Conservation (phyloP, 805 yeast genomes). For the Saccharomycopsis malanga region DNA sequence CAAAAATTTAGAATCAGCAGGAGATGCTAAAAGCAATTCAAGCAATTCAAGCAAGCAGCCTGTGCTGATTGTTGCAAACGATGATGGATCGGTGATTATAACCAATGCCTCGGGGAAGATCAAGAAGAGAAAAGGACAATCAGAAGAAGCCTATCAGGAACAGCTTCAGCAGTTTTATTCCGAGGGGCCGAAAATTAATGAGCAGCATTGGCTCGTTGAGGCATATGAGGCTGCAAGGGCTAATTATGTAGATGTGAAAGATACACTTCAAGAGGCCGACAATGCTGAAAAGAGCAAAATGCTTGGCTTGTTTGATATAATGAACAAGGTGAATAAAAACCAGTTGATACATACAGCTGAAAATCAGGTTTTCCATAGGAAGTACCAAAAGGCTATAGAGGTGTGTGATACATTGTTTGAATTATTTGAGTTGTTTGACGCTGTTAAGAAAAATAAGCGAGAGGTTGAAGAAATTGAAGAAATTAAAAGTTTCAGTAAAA, state of each 20-base stretch:
- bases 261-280: background rate
- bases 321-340: constrained; percentile 8
- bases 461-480: constrained; percentile 10
- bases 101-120: constrained; percentile 17
- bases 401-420: constrained; percentile 13
- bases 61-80: constrained; percentile 13
- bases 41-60: background rate
- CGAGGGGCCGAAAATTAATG: constrained; percentile 15
- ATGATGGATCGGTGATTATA: constrained; percentile 18
- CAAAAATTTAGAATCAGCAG: too few species aligned
- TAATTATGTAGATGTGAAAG: background rate
- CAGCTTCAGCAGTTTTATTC: constrained; percentile 11
- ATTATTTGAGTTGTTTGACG: constrained; percentile 7
- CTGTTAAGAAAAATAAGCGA: constrained; percentile 1
- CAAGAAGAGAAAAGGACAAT: constrained; percentile 19
- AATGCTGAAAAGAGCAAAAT: background rate
- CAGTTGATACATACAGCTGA: constrained; percentile 20
- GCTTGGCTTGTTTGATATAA: constrained; percentile 11
- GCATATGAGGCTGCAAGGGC: constrained; percentile 7
- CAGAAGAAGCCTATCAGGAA: constrained; percentile 17
- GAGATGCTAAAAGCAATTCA: too few species aligned
- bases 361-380: constrained; percentile 18
- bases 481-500: constrained; percentile 8
- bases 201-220: constrained; percentile 9
- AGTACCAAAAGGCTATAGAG: constrained; percentile 12